Evolutionary conservation across 108 stramenopile genomes (phyloP).

Genomic region (Skeletonema marinoi): DNA sequence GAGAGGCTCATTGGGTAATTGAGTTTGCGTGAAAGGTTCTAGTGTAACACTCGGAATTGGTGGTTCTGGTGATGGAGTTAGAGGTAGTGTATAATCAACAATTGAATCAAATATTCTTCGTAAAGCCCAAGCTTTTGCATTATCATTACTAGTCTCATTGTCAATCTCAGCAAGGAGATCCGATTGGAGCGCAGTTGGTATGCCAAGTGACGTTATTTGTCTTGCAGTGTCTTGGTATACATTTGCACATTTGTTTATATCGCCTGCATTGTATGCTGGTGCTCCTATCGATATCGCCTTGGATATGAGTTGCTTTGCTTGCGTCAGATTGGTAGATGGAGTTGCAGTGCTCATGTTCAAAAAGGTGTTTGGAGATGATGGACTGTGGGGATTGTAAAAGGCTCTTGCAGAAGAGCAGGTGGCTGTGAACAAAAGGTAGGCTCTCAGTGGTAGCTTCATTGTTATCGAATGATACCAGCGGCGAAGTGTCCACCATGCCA

Average conservation of each 20-base stretch:
- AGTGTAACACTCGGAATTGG: slow-evolving; percentile 2
- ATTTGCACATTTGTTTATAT: slow-evolving; percentile 44
- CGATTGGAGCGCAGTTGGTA: slow-evolving; percentile 33
- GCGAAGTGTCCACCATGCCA: not conserved
- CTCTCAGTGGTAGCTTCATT: not conserved
- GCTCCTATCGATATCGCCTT: slow-evolving; percentile 56
- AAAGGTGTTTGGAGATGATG: not conserved
- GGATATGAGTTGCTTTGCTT: slow-evolving; percentile 29
- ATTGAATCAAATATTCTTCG: slow-evolving; percentile 52
- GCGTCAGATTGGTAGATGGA: not conserved
- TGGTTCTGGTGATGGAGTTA: slow-evolving; percentile 19
- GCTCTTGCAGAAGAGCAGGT: not conserved
- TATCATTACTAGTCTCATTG: slow-evolving; percentile 2
- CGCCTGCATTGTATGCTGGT: slow-evolving; percentile 60
- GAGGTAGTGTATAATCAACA: slow-evolving; percentile 43
- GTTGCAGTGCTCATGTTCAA: not conserved
- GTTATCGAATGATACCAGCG: not conserved
- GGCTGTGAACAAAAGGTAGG: not conserved
- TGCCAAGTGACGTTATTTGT: slow-evolving; percentile 28
- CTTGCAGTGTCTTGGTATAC: slow-evolving; percentile 44
- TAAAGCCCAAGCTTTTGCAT: slow-evolving; percentile 56
- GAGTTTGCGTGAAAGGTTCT: slow-evolving; percentile 41
- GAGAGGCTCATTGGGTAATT: slow-evolving; percentile 39
- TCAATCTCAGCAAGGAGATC: slow-evolving; percentile 12
- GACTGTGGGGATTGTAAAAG: not conserved